Conservation (phyloP, 139 green algal genomes). For the Chlorella sorokiniana region DNA sequence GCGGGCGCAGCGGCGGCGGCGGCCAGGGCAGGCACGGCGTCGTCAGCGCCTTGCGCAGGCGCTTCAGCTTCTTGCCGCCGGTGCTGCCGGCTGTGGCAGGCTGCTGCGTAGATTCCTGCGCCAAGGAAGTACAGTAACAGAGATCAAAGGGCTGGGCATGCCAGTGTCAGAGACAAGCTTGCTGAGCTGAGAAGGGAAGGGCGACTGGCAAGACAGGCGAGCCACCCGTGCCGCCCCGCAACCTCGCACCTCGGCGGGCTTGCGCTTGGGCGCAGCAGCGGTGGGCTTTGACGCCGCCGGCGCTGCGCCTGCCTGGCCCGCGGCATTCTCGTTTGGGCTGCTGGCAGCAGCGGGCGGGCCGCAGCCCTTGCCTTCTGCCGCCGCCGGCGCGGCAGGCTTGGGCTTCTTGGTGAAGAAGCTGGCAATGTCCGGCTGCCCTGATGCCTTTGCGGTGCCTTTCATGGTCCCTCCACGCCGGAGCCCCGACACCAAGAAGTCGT, state of each 20-base stretch:
- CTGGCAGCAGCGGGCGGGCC: constrained; percentile 1
- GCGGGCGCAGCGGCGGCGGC: background rate
- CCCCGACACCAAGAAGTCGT: background rate
- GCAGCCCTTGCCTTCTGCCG: background rate
- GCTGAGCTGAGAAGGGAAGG: background rate
- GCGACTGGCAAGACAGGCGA: background rate
- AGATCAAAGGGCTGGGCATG: too few relatives aligned
- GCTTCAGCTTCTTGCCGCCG: constrained; percentile 17
- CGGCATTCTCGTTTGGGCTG: constrained; percentile 22
- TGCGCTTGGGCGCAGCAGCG: background rate
- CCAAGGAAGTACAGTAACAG: too few relatives aligned
- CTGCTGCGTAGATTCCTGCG: too few relatives aligned
- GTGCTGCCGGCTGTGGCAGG: background rate
- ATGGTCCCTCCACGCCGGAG: background rate
- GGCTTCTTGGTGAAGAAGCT: constrained; percentile 47
- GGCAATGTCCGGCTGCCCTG: constrained; percentile 40
- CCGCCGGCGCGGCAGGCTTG: constrained; percentile 5
- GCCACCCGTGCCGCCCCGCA: too few relatives aligned
- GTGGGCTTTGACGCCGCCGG: background rate
- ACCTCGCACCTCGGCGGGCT: background rate
- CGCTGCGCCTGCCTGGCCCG: background rate
- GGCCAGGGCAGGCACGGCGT: background rate
- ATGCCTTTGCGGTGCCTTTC: background rate
- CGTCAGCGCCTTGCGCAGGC: constrained; percentile 11
- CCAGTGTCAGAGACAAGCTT: background rate